Evolutionary conservation across 2,329 filamentous ascomycete genomes (phyloP), one percentile per base, ranked within the genome.

Genomic region (Rutstroemia sp.): DNA sequence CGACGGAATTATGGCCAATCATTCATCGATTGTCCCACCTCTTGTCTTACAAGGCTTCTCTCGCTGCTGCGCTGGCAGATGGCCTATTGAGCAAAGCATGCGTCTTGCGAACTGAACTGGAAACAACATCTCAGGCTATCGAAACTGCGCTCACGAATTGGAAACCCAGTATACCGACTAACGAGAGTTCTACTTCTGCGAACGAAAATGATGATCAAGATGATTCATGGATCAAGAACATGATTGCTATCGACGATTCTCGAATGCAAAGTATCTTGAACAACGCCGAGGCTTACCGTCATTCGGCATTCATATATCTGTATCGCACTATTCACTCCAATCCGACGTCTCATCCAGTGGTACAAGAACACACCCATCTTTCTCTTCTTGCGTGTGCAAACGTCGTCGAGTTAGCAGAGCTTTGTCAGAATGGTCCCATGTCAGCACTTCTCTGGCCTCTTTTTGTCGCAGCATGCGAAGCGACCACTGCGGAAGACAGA

Each of bases 381-480:
- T 75, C 79, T 6, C 72, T 84, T 9, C 65, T 69, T 9, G 79
- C 83, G 61, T 85, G 81, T 63, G 72, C 77, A 7, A 75, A 74
- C 23, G 82, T 80, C 0, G 80, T 82, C 30, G 71, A 69, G 19
- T 77, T 79, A 59, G 71, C 72, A 2, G 53, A 62, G 42, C 21
- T 57, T 18, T 63, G 62, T 19, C 42, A 56, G 19, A 55, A 62
- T 41, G 81, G 82, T 0, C 82, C 83, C 1, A 84, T 85, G 79
- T 77, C 80, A 2, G 82, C 83, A 4, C 71, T 86, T 38, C 73
- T 86, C 3, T 86, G 82, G 81, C 83, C 83, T 1, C 71, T 85
- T 3, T 86, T 86, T 62, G 81, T 83, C 10, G 79, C 81, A 2
- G 77, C 80, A 1, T 85, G 81, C 64, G 82, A 86, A 66, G 82